These are phyloP conservation scores for Penicillium angulare DNA, from an alignment of 495 filamentous ascomycete species.

Conservation along the genomic window DNA sequence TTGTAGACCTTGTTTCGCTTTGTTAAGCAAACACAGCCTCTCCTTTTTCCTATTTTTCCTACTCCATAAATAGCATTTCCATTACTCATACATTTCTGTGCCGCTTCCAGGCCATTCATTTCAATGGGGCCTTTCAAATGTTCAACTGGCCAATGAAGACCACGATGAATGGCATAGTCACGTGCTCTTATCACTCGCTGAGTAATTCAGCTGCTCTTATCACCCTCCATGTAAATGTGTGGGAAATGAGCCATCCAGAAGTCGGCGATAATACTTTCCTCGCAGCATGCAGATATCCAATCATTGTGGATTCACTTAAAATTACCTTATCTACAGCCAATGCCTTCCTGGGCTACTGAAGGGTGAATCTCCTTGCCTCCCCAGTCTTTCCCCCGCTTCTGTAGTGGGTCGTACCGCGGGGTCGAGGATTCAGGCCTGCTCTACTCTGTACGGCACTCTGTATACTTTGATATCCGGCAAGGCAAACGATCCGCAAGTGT, in stretches of 20 bases:
- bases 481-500: background rate
- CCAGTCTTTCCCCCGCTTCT: constrained; percentile 16
- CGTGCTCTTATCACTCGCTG: constrained; percentile 3
- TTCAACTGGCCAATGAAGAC: background rate
- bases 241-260: constrained; percentile 21
- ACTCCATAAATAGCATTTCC: background rate
- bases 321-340: background rate
- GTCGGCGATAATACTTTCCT: constrained; percentile 19
- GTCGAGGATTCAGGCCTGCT: constrained; percentile 10
- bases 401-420: constrained; percentile 25
- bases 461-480: background rate
- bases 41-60: background rate
- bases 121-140: too few species aligned
- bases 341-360: background rate
- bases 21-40: background rate
- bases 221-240: constrained; percentile 1
- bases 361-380: background rate
- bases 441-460: background rate
- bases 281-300: constrained; percentile 12
- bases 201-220: constrained; percentile 16
- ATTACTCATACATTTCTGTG: background rate
- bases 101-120: too few species aligned
- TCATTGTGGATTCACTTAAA: constrained; percentile 10
- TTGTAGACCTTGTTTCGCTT: background rate
- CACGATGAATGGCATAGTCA: background rate